Conservation (phyloP, 768 basidiomycete genomes). For the Baorangia bicolor region DNA sequence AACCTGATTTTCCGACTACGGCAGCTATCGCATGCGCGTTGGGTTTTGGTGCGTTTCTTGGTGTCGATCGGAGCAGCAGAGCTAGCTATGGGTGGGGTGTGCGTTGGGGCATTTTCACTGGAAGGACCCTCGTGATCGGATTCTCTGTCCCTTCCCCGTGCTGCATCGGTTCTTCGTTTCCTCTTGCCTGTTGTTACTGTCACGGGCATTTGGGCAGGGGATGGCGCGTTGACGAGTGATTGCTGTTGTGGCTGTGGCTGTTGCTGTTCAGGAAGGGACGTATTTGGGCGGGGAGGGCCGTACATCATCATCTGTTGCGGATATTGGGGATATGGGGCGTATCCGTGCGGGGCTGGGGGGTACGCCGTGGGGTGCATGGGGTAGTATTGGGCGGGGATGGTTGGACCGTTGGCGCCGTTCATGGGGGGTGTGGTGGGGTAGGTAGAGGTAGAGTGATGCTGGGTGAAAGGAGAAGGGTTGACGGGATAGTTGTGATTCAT, state of each 20-base stretch:
- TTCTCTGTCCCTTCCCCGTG: conserved; percentile 45
- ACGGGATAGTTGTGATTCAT: conserved; percentile 74
- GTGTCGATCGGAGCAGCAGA: conserved; percentile 46
- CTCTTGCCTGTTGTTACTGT: conserved; percentile 47
- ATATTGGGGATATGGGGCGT: conserved; percentile 59
- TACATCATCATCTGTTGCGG: conserved; percentile 70
- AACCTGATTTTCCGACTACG: conserved; percentile 85
- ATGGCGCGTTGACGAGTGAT: conserved; percentile 33
- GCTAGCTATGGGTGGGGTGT: conserved; percentile 28
- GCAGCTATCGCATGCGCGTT: conserved; percentile 90
- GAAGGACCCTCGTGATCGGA: conserved; percentile 65
- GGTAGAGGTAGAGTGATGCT: conserved; percentile 41
- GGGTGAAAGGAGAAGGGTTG: conserved; percentile 52
- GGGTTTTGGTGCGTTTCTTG: conserved; percentile 91
- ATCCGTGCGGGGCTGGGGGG: conserved; percentile 38
- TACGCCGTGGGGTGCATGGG: conserved; percentile 57
- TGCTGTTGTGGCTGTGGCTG: conserved; percentile 27
- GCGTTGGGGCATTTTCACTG: conserved; percentile 41
- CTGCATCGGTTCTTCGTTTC: conserved; percentile 53
- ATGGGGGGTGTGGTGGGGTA: conserved; percentile 31
- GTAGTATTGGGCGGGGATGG: conserved; percentile 51
- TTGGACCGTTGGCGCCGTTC: conserved; percentile 41
- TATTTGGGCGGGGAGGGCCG: conserved; percentile 40
- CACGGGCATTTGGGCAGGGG: conserved; percentile 35
- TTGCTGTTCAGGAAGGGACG: conserved; percentile 35